Evolutionary conservation across 2,329 filamentous ascomycete species (phyloP), one percentile per base, ranked within the genome.

Genomic region (Monilinia fructigena): DNA sequence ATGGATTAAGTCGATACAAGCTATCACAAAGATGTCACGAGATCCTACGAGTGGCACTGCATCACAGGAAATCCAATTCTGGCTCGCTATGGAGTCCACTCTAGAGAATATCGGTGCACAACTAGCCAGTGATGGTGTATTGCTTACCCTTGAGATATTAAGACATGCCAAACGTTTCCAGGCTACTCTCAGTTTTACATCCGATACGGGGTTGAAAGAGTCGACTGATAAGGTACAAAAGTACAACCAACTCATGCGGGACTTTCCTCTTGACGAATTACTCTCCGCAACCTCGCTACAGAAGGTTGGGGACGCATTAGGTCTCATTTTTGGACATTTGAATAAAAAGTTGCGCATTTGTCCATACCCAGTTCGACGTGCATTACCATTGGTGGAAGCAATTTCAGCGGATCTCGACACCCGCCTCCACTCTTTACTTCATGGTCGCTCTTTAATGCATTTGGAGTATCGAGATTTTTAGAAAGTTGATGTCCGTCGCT

Each of bases 1-100:
- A 70, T 99, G 95, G 95, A 99, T 99, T 80, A 96, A 96, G 80
- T 96, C 94, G 14, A 99, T 99, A 71, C 94, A 97, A 77, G 89
- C 90, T 58, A 96, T 97, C 72, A 99, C 95, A 50, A 96, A 96
- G 79, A 90, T 97, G 82, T 92, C 92, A 52, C 88, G 93, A 74
- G 95, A 99, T 73, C 88, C 92, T 0, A 81, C 82, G 5, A 85
- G 74, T 82, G 84, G 88, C 42, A 96, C 93, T 28, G 95, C 95
- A 42, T 94, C 92, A 66, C 95, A 98, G 77, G 95, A 99, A 78
- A 97, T 99, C 78, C 97, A 97, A 78, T 99, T 99, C 76, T 99
- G 95, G 95, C 79, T 99, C 61, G 96, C 93, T 2, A 97, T 99
- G 91, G 96, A 99, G 78, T 90, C 89, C 20, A 92, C 93, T 5